Base-by-base conservation (phyloP, 345 rosid species). In the Ailanthus altissimus region DNA sequence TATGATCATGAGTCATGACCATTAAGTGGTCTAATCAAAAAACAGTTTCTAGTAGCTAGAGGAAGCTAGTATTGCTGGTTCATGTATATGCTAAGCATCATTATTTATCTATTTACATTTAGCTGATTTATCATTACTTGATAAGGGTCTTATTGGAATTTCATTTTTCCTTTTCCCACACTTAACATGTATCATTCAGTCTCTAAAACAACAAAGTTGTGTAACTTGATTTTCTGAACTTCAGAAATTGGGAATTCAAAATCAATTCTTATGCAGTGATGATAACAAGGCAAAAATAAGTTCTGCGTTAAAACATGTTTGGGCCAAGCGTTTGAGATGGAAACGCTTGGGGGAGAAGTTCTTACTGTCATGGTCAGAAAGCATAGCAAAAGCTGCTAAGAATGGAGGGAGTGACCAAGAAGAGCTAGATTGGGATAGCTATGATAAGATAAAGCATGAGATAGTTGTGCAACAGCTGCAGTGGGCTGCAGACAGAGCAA, bases 371-470 rank as follows among this genome's bases (percentile, higher is more conserved):
- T 94, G 97, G 97, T 76, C 83, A 38, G 77, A 83, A 58, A 86
- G 73, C 80, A 77, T 89, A 82, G 90, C 94, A 67, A 83, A 83
- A 81, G 88, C 91, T 77, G 95, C 98, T 65, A 90, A 84, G 83
- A 85, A 78, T 79, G 97, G 98, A 82, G 88, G 89, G 72, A 79
- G 5, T 56, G 90, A 82, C n/a, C 84, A 90, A 72, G 69, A 75
- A 59, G 90, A 86, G 80, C 89, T 91, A 40, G 83, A 86, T 0
- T 94, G 97, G 97, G 88, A 93, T 73, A 89, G 98, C 77, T 89
- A 88, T 75, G 89, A 90, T 11, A 84, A 70, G 68, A 80, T 87
- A 20, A 79, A 82, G 80, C 82, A 83, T 78, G 92, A 90, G 81
- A 74, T 90, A 61, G 76, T 73, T 74, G 74, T 77, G 74, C 86